Evolutionary conservation across 208 protist species (phyloP).

Genomic region (Willaertia magna): DNA sequence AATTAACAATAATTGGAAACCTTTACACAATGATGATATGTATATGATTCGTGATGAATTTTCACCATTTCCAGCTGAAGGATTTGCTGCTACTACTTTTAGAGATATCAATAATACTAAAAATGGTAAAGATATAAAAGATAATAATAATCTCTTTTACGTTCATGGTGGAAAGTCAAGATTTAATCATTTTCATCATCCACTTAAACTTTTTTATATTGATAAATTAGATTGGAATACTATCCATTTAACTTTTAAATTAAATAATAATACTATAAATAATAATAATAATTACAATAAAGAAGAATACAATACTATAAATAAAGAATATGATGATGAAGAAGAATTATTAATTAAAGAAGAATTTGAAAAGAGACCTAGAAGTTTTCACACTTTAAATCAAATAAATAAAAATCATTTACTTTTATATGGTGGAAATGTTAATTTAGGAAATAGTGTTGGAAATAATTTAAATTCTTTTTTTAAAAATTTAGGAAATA

Average conservation of each 20-base stretch:
- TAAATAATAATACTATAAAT: too few species aligned
- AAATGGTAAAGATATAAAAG: not conserved
- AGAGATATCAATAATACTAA: too few species aligned
- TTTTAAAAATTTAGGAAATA: not conserved
- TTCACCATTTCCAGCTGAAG: not conserved
- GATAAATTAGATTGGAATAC: not conserved
- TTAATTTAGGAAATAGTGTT: not conserved
- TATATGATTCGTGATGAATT: constrained; percentile 5
- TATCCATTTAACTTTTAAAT: not conserved
- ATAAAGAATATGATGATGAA: not conserved
- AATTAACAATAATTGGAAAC: not conserved
- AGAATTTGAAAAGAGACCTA: not conserved
- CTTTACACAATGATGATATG: not conserved
- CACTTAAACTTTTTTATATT: not conserved
- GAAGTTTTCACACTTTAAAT: not conserved
- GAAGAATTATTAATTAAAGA: not conserved
- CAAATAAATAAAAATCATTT: not conserved
- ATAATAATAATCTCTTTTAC: not conserved
- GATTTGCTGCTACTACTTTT: not conserved
- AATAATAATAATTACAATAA: too few species aligned
- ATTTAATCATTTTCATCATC: not conserved
- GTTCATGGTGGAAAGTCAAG: not conserved
- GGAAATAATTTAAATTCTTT: not conserved
- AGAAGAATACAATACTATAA: not conserved
- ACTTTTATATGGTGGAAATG: not conserved